phyloP scores from a whole-genome alignment of 441 rosid genomes.

The Rhodomyrtus psidioides region DNA sequence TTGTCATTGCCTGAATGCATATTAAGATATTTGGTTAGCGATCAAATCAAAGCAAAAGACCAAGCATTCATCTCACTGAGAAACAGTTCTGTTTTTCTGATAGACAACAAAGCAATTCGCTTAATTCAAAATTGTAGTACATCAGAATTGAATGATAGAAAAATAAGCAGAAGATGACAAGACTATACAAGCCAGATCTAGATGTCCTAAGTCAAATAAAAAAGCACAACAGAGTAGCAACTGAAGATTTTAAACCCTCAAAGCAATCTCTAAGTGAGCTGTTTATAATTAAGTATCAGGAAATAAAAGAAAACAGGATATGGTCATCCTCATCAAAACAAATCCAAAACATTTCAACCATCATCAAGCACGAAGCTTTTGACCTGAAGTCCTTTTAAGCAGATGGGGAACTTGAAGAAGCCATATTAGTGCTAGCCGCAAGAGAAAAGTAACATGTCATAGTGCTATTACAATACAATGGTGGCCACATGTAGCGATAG shows the following conservation, averaged over 20 bases:
- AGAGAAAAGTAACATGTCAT: not conserved
- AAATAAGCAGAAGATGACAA: not conserved
- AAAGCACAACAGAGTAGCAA: not conserved
- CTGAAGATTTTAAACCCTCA: not conserved
- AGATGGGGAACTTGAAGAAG: not conserved
- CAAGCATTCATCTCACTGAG: not conserved
- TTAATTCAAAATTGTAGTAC: not conserved
- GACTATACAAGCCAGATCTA: not conserved
- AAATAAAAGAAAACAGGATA: not conserved
- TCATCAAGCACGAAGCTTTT: not conserved
- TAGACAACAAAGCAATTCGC: not conserved
- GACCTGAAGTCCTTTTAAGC: not conserved
- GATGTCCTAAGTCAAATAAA: not conserved
- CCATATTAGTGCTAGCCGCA: not conserved
- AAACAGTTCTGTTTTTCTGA: not conserved
- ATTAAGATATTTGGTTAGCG: not conserved
- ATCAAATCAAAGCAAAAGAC: not conserved
- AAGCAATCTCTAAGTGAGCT: not conserved
- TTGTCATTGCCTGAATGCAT: slow-evolving; percentile 41
- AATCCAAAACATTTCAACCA: not conserved
- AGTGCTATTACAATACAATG: not conserved
- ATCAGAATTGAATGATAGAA: not conserved
- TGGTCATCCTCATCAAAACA: not conserved
- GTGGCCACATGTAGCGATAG: not conserved
- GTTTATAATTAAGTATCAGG: not conserved